Base-by-base conservation (phyloP, 1,139 yeast species). In the Candida glucosophila region DNA sequence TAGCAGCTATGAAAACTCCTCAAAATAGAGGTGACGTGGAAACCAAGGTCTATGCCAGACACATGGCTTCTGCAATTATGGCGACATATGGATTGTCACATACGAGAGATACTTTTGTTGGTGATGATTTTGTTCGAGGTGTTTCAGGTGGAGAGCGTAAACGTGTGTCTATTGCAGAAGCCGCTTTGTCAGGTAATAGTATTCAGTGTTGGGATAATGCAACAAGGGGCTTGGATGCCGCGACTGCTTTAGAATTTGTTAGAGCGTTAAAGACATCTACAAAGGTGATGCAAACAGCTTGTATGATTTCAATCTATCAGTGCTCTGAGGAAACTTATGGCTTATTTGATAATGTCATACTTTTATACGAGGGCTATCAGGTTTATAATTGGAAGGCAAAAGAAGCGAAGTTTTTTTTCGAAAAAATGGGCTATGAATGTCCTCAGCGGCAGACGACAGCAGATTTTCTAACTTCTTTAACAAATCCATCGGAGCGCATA, bases 401-500 rank as follows among this genome's bases (percentile, higher is more conserved):
- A 19, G 39, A 46, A 10, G 76, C 75, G 1, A 67, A 58, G 39
- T 44, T 40, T 3, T 70, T 44, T 40, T 69, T 70, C 30, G 47
- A 49, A 27, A 49, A 49, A 14, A 57, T 68, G 70, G 77, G 77
- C 5, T 71, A 52, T 36, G 50, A 63, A 9, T 79, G 85, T 44
- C 79, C 83, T 19, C 62, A 67, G 21, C 73, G 94, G 50, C 86
- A 79, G 56, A 78, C 93, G 7, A 77, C 90, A 32, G 83, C 88
- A 10, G 95, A 83, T 49, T 83, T 71, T 50, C 58, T 83, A 43
- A 82, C 94, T 2, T 73, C 92, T 1, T 58, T 82, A 26, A 79
- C 93, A 3, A 76, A 77, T 40, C 88, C 93, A 5, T 53, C 62
- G 4, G 92, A 79, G 49, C 69, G 92, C 50, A 51, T 58, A 8